Base-by-base conservation (phyloP, 441 rosid genomes). In the Aleurites moluccanus region DNA sequence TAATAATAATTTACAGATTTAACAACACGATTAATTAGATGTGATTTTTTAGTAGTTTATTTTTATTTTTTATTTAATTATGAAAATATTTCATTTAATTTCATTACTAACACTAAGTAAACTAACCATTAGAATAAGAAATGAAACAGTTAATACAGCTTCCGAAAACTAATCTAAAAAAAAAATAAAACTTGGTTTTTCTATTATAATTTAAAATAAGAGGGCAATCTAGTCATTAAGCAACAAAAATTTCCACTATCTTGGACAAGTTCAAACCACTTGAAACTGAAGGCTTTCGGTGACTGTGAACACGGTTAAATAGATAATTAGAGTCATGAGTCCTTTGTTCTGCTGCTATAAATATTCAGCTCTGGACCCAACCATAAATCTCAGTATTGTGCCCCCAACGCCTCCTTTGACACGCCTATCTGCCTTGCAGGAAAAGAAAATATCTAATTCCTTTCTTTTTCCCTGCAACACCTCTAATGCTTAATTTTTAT, bases 301-400 rank as follows among this genome's bases (percentile, higher is more conserved):
- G 1, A 7, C 5, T 49, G 56, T 44, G 45, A 64, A 73, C 60
- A 73, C 28, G n/a, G 8, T 10, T 20, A 53, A 23, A 52, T 6
- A 52, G 4, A 59, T 59, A 4, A 27, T 59, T 59, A 35, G 40
- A 44, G 23, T 57, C 49, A 62, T 3, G 68, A 0, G 61, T 16
- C 13, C 13, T 56, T 42, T 61, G 3, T 66, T 16, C 73, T 75
- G 53, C 79, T 8, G 79, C 88, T 86, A 88, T 86, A 88, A 88
- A 83, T 86, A 80, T 65, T 73, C 65, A 64, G 6, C 42, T 70
- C 27, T 13, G 75, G 79, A 77, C 72, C 47, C 77, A 44, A 53
- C 49, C 57, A 18, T 11, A 15, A 64, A 14, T 38, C 77, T 73
- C 67, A 52, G 45, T 61, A 18, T 61, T 28, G 55, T 47, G 30